Evolutionary conservation across 108 stramenopile genomes (phyloP), one percentile per base, ranked within the genome.

Genomic region (Epithemia pelagica): DNA sequence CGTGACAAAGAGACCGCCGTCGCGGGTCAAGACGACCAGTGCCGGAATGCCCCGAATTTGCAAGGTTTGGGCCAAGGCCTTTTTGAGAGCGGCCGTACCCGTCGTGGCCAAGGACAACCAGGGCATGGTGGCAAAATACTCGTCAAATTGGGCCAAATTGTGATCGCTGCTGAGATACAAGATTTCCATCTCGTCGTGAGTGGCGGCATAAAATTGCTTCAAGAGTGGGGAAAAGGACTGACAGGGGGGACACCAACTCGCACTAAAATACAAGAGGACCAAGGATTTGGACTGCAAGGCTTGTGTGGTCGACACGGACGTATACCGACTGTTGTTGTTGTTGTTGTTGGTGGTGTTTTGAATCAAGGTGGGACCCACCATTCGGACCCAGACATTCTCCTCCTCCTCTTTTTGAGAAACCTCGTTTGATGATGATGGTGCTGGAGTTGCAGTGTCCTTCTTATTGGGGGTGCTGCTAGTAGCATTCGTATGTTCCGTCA

Each of bases 121-220:
- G 0, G 90, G 90, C 90, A 88, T 91, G 58, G 80, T 85, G 20
- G 32, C 54, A 26, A 64, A 64, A 54, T 90, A 90, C 30, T 61
- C 81, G 51, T 74, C 70, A 65, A 90, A 88, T 2, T 78, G 66
- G 27, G 68, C 53, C 30, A 76, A 59, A 26, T 74, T 72, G 26
- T 74, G 59, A 78, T 90, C 89, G 28, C 82, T 83, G n/a, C 78
- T 80, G 46, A 90, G 56, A 46, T 78, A 88, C 54, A 90, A 66
- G 54, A 90, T 76, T 56, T 90, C 86, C 20, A 90, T 53, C 59
- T 73, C 63, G 64, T 64, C 71, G 22, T 66, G 22, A 51, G 63
- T 56, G 3, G 62, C 46, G 5, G 80, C 71, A 77, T 90, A 87
- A 56, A 90, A 90, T 25, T 84, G 74, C 26, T 64, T 73, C 29